phyloP scores from a whole-genome alignment of 805 yeast species.

The Candida saitoana region DNA sequence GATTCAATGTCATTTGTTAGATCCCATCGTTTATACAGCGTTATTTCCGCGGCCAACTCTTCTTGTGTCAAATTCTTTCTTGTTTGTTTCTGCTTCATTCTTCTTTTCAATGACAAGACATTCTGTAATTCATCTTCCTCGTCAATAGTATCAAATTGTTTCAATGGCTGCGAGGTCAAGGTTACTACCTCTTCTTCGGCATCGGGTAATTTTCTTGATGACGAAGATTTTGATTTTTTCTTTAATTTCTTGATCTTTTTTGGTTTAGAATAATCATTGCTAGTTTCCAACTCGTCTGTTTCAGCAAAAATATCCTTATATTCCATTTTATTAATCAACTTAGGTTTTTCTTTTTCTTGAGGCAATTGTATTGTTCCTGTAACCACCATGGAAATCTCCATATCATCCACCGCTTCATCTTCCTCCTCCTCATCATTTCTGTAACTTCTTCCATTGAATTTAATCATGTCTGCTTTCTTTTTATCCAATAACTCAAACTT shows the following conservation, averaged over 20 bases:
- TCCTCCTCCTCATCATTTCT: slow-evolving; percentile 10
- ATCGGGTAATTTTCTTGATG: background rate
- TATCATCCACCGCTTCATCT: slow-evolving; percentile 11
- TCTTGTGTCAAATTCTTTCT: slow-evolving; percentile 22
- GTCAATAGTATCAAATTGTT: slow-evolving; percentile 6
- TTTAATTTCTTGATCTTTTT: slow-evolving; percentile 11
- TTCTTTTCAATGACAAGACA: slow-evolving; percentile 23
- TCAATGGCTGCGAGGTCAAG: background rate
- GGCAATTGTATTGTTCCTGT: slow-evolving; percentile 6
- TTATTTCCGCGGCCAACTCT: slow-evolving; percentile 34
- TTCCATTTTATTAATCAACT: background rate
- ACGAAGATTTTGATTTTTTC: background rate
- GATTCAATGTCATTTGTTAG: slow-evolving; percentile 11
- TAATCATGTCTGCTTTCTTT: slow-evolving; percentile 19
- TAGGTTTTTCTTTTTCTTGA: background rate
- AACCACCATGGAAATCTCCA: slow-evolving; percentile 5
- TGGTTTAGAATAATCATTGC: background rate
- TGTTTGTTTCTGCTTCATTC: slow-evolving; percentile 20
- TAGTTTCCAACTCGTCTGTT: background rate
- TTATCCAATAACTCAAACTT: slow-evolving; percentile 25
- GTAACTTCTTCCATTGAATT: slow-evolving; percentile 19
- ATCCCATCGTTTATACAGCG: slow-evolving; percentile 16
- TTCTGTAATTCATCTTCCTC: slow-evolving; percentile 31
- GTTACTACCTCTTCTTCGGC: background rate
- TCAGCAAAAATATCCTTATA: slow-evolving; percentile 7